Evolutionary conservation across 768 basidiomycete genomes (phyloP).

Genomic region (Boletellus ananiceps): DNA sequence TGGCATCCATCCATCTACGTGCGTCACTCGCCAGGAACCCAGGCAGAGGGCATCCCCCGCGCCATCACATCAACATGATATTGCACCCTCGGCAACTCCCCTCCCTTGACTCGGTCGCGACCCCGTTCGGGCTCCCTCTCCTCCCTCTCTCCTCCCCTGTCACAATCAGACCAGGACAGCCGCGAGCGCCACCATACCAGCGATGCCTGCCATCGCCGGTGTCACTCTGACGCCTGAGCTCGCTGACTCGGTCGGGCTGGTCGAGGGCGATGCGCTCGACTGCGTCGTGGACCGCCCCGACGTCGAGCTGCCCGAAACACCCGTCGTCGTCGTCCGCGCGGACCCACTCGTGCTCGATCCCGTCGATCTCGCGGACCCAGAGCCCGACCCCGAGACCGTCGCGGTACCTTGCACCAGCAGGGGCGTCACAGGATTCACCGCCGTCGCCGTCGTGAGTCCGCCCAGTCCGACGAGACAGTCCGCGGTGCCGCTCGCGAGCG

Average conservation of each 20-base stretch:
- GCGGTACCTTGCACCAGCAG: conserved; percentile 12
- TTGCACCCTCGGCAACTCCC: no score
- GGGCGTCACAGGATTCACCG: conserved; percentile 1
- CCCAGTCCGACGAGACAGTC: neutral
- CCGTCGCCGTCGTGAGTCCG: neutral
- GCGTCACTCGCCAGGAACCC: conserved; percentile 2
- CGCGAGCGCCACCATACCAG: neutral
- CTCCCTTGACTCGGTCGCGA: no score
- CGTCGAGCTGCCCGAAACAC: conserved; percentile 2
- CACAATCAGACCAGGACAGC: neutral
- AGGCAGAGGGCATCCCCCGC: no score
- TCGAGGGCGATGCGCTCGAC: neutral
- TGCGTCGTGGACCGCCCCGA: neutral
- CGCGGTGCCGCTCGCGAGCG: conserved; percentile 3
- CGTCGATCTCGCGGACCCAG: no score
- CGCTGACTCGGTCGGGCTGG: neutral
- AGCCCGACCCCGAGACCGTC: neutral
- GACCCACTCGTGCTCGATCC: neutral
- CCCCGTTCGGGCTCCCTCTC: conserved; percentile 5
- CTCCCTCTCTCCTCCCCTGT: neutral
- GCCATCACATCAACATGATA: no score
- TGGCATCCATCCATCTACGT: conserved; percentile 7
- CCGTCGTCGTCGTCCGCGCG: neutral
- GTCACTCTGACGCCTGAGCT: conserved; percentile 1
- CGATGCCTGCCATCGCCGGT: neutral